Conservation (phyloP, 2,329 filamentous ascomycete species). For the Dactylellina leptospora region DNA sequence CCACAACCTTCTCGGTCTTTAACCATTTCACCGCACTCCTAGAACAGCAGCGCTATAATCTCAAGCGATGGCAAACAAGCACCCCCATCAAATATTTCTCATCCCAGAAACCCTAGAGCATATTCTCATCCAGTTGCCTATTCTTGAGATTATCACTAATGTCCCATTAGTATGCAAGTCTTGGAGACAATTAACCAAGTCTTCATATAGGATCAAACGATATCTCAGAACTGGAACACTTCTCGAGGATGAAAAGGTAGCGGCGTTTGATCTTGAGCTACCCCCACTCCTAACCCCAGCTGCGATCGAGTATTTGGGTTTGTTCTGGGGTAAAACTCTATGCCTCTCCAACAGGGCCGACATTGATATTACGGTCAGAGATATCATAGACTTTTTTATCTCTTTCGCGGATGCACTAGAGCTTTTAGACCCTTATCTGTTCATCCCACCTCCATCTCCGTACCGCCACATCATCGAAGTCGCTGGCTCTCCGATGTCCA, state of each 20-base stretch:
- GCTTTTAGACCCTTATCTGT: neutral
- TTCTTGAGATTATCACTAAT: conserved; percentile 15
- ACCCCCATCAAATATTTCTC: neutral
- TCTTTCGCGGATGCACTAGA: neutral
- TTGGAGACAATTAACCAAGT: conserved; percentile 8
- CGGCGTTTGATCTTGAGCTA: too few relatives aligned
- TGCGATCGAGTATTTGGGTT: neutral
- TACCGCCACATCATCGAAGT: neutral
- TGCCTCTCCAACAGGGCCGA: too few relatives aligned
- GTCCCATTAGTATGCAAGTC: conserved; percentile 17
- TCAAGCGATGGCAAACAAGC: neutral
- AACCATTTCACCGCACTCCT: neutral
- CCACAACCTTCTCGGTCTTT: neutral
- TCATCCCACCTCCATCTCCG: neutral
- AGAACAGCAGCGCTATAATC: neutral
- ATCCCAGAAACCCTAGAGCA: conserved; percentile 14
- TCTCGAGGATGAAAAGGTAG: too few relatives aligned
- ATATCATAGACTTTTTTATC: too few relatives aligned
- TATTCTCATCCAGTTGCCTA: conserved; percentile 18
- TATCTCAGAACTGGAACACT: neutral
- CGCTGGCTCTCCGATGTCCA: neutral
- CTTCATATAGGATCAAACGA: conserved; percentile 2
- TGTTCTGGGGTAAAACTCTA: conserved; percentile 5
- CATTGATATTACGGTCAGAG: too few relatives aligned
- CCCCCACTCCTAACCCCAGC: neutral